Evolutionary conservation across 2,329 filamentous ascomycete species (phyloP), one percentile per base, ranked within the genome.

Genomic region (Diaporthe vaccinii): DNA sequence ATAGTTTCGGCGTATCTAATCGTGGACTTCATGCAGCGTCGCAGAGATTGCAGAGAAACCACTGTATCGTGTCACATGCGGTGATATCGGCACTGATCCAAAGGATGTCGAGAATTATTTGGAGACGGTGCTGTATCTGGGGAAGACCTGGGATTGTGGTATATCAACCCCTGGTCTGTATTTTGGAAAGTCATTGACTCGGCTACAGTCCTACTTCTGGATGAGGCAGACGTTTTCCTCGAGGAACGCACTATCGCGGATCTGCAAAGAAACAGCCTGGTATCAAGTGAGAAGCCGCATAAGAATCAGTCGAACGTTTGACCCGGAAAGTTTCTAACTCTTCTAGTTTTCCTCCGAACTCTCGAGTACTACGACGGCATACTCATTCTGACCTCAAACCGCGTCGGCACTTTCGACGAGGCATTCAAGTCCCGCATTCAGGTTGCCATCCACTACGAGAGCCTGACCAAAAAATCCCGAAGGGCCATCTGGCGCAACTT

Each of bases 211-310:
- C 62, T 84, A 3, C 75, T 84, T 1, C 77, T 84, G 1, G 83
- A 84, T 59, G 83, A 84, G 76, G 81, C 81, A 3, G 83, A 84
- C 65, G 80, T 84, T 2, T 84, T 83, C 69, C 78, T 84, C 15
- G 78, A 81, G 44, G 75, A 81, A 68, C 68, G 83, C 14, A 78
- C 78, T 1, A 74, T 78, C 6, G 71, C 76, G 0, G 80, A 83
- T 36, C 76, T 84, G 22, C 76, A 78, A 71, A 77, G 82, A 2
- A 85, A 84, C 57, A 78, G 74, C 20, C 74, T 84, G 1, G 82
- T 84, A 0, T 83, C 82, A 4, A 28, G 59, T 65, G 15, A 65
- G 39, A 31, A 65, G 2, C 4, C 41, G 3, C 9, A 12, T 0
- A 44, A 17, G 0, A 2, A 10, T 22, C 31, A 2, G 3, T 9